Conservation (phyloP, 345 rosid genomes). For the Firmiana major region DNA sequence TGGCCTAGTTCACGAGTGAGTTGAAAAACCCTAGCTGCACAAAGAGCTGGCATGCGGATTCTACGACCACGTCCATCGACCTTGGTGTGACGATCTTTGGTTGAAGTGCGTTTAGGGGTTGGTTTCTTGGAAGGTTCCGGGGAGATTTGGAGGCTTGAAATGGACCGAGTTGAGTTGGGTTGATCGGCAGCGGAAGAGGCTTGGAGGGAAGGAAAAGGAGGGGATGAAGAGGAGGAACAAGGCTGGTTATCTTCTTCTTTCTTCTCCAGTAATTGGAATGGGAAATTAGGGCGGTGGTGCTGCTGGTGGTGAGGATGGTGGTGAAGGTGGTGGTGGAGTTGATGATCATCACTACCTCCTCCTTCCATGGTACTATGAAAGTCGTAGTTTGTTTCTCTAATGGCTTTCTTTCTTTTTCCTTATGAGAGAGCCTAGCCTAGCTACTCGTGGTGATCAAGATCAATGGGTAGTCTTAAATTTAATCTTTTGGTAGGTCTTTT, state of each 20-base stretch:
- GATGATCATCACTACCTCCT: constrained; percentile 54
- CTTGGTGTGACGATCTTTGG: constrained; percentile 93
- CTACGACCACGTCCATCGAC: constrained; percentile 94
- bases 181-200: constrained; percentile 44
- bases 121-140: constrained; percentile 50
- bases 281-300: constrained; percentile 57
- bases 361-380: constrained; percentile 59
- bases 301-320: constrained; percentile 23
- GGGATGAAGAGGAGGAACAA: constrained; percentile 59
- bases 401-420: constrained; percentile 14
- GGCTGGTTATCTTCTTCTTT: constrained; percentile 63
- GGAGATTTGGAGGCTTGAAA: constrained; percentile 34
- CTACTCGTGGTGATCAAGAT: constrained; percentile 12
- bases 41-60: constrained; percentile 96
- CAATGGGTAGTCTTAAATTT: constrained; percentile 15
- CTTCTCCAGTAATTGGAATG: constrained; percentile 86
- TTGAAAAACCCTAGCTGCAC: constrained; percentile 97
- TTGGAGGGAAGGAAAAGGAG: constrained; percentile 60
- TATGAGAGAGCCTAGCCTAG: constrained; percentile 4
- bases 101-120: constrained; percentile 74
- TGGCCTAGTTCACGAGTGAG: constrained; percentile 88
- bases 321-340: constrained; percentile 32
- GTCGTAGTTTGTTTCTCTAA: constrained; percentile 29
- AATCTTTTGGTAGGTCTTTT: constrained; percentile 41
- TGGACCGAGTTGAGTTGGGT: constrained; percentile 28